phyloP scores from a whole-genome alignment of 176 grass and related monocot genomes.

The Triticum timopheevii region DNA sequence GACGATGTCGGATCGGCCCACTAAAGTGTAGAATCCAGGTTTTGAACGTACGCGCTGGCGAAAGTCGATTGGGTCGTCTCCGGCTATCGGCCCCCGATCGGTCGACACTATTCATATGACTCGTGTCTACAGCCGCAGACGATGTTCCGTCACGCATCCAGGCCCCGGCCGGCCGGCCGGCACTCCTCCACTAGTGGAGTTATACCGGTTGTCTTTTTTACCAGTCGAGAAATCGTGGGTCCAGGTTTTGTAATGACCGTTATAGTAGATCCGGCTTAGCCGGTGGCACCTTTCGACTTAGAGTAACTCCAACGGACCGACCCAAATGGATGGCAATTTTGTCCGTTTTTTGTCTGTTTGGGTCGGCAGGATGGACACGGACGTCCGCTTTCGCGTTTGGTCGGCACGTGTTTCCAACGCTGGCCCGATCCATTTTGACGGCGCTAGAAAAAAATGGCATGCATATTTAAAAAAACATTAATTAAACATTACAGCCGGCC shows the following conservation, averaged over 20 bases:
- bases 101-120: neutral
- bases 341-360: no score
- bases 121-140: neutral
- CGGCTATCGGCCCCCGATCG: neutral
- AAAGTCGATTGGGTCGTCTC: neutral
- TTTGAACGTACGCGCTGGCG: neutral
- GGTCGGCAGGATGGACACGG: no score
- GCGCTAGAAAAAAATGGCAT: no score
- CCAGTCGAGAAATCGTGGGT: neutral
- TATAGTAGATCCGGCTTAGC: neutral
- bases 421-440: no score
- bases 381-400: no score
- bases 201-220: neutral
- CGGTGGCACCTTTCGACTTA: neutral
- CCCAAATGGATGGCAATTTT: no score
- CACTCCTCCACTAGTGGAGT: neutral
- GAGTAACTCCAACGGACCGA: no score
- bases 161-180: neutral
- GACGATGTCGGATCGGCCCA: neutral
- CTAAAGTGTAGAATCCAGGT: slow-evolving; percentile 19
- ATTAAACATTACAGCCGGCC: no score
- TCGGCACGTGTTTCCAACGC: no score
- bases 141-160: slow-evolving; percentile 1
- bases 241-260: neutral
- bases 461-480: no score